These are phyloP conservation scores for Zygotorulaspora sp. DNA, from an alignment of 805 yeast species.

Conservation along the genomic window DNA sequence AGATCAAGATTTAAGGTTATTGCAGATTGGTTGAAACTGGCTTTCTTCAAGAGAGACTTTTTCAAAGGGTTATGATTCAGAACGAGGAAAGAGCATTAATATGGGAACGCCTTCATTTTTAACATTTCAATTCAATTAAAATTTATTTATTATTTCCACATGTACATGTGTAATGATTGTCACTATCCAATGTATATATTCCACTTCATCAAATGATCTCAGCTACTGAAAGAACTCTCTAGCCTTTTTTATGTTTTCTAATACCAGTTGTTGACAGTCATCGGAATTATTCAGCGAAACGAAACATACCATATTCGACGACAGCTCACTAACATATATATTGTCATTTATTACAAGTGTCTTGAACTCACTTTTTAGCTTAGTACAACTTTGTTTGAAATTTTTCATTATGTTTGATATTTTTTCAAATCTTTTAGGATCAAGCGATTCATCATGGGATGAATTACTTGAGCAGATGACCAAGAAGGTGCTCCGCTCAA, in stretches of 20 bases:
- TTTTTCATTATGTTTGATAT: constrained; percentile 91
- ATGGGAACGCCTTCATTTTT: background rate
- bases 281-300: constrained; percentile 47
- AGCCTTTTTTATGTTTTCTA: constrained; percentile 56
- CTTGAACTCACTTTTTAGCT: constrained; percentile 78
- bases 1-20: constrained; percentile 82
- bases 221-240: constrained; percentile 47
- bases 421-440: constrained; percentile 91
- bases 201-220: constrained; percentile 42
- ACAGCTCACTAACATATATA: constrained; percentile 49
- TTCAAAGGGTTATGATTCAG: constrained; percentile 62
- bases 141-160: constrained; percentile 5
- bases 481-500: constrained; percentile 89
- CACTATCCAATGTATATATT: constrained; percentile 11
- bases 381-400: constrained; percentile 86
- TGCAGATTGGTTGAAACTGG: constrained; percentile 85
- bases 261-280: constrained; percentile 37
- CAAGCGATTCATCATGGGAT: constrained; percentile 41
- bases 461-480: constrained; percentile 44
- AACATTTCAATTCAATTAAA: background rate
- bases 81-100: background rate
- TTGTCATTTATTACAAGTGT: constrained; percentile 64
- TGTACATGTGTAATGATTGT: constrained; percentile 3
- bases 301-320: constrained; percentile 59
- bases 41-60: constrained; percentile 88